Conservation (phyloP, 306 rosid genomes). For the Castanospermum australe region DNA sequence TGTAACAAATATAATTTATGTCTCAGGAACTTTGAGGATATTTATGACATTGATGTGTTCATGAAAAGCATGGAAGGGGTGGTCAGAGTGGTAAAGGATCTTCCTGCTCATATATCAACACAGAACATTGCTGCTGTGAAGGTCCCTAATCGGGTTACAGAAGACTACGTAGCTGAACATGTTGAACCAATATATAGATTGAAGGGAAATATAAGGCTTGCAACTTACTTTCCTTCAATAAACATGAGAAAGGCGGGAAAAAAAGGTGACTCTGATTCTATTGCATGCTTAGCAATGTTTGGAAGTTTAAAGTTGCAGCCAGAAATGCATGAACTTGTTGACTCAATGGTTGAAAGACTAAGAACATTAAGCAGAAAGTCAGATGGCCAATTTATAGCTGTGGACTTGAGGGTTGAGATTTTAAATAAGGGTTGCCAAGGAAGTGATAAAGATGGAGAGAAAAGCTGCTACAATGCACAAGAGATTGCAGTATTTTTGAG, state of each 20-base stretch:
- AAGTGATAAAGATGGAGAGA: conserved; percentile 57
- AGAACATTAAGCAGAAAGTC: conserved; percentile 84
- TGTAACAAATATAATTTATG: conserved; percentile 7
- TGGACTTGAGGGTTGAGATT: conserved; percentile 88
- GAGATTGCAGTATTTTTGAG: conserved; percentile 80
- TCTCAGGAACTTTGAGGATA: conserved; percentile 85
- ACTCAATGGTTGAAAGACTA: conserved; percentile 81
- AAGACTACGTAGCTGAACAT: conserved; percentile 73
- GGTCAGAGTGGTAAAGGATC: conserved; percentile 66
- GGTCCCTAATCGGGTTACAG: conserved; percentile 90
- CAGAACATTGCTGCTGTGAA: conserved; percentile 78
- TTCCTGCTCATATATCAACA: conserved; percentile 62
- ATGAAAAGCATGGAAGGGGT: conserved; percentile 79
- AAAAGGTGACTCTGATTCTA: conserved; percentile 56
- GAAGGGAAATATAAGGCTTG: conserved; percentile 80
- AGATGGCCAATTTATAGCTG: conserved; percentile 77
- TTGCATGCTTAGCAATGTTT: conserved; percentile 91
- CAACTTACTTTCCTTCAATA: conserved; percentile 89
- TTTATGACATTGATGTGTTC: conserved; percentile 75
- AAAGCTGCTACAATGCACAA: conserved; percentile 79
- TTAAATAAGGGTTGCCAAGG: conserved; percentile 82
- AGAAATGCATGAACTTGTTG: conserved; percentile 73
- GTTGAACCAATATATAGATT: conserved; percentile 72
- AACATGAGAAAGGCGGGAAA: conserved; percentile 74
- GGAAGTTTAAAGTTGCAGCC: conserved; percentile 86